Percentiles rank a stretch among this genome's conserved stretches.
Conservation (phyloP, 2,329 filamentous ascomycete species). For the Fusarium dimerum region DNA sequence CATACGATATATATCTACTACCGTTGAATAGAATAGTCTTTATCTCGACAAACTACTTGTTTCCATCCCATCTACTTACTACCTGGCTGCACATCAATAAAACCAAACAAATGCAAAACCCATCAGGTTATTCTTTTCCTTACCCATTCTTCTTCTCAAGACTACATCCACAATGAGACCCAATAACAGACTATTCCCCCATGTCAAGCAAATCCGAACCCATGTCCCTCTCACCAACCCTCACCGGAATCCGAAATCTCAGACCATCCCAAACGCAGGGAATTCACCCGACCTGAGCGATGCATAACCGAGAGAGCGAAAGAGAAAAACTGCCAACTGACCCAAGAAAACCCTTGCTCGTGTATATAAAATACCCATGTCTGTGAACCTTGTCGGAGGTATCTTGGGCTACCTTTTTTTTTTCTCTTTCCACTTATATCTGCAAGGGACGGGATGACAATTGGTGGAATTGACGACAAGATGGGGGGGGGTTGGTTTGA, state of each 20-base stretch:
- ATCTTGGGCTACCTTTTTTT: too few species aligned
- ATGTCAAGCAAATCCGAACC: neutral
- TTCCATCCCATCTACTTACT: neutral
- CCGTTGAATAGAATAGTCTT: neutral
- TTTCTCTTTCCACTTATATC: too few species aligned
- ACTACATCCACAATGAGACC: too few species aligned
- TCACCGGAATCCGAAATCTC: neutral
- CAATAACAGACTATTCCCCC: neutral
- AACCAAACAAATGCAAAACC: too few species aligned
- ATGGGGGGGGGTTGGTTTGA: slow-evolving; percentile 21
- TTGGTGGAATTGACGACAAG: slow-evolving; percentile 27
- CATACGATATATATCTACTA: neutral
- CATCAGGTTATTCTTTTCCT: too few species aligned
- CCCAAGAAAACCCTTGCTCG: neutral
- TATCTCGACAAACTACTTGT: neutral
- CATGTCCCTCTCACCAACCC: neutral
- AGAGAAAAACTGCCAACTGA: neutral
- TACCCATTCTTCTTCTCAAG: neutral
- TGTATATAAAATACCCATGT: neutral
- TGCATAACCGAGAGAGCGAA: too few species aligned
- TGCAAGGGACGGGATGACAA: slow-evolving; percentile 26
- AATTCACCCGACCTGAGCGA: neutral
- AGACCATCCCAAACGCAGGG: neutral
- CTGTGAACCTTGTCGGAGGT: neutral
- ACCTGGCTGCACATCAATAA: too few species aligned